These are phyloP conservation scores for Paulownia fortunei DNA, from an alignment of 257 asterid genomes.

Conservation along the genomic window DNA sequence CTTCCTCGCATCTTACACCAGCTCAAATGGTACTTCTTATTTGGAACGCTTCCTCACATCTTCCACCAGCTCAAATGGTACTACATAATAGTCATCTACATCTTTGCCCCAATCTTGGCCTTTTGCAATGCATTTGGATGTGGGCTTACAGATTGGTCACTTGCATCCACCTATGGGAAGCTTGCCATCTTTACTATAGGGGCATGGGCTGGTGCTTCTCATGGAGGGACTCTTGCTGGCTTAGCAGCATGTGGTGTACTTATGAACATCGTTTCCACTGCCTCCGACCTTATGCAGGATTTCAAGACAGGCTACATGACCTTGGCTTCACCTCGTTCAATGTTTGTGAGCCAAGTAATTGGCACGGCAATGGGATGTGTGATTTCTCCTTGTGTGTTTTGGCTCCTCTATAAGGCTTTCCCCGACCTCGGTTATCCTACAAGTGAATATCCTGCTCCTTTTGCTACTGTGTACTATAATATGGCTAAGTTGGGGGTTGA, in stretches of 20 bases:
- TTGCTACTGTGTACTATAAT: slow-evolving; percentile 50
- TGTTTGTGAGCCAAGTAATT: slow-evolving; percentile 75
- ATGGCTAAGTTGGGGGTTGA: slow-evolving; percentile 69
- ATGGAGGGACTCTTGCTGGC: slow-evolving; percentile 69
- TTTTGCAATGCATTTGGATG: slow-evolving; percentile 72
- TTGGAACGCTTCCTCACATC: neutral
- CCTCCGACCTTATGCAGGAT: slow-evolving; percentile 70
- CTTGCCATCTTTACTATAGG: slow-evolving; percentile 70
- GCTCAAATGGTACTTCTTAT: slow-evolving; percentile 44
- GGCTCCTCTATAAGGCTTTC: slow-evolving; percentile 65
- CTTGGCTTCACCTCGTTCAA: slow-evolving; percentile 67
- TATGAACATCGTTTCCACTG: slow-evolving; percentile 72
- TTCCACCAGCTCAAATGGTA: slow-evolving; percentile 28
- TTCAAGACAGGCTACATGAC: slow-evolving; percentile 74
- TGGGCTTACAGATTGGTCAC: slow-evolving; percentile 80
- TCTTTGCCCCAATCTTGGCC: slow-evolving; percentile 61
- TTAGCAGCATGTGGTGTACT: slow-evolving; percentile 70
- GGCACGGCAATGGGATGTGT: slow-evolving; percentile 77
- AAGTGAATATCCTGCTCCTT: slow-evolving; percentile 61
- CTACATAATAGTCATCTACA: slow-evolving; percentile 53
- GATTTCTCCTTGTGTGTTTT: slow-evolving; percentile 65
- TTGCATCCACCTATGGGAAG: slow-evolving; percentile 67
- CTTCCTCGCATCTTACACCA: slow-evolving; percentile 67
- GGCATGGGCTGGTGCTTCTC: slow-evolving; percentile 62
- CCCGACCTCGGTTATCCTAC: slow-evolving; percentile 51